Evolutionary conservation across 2,329 filamentous ascomycete species (phyloP).

Genomic region (Elsinoe arachidis): DNA sequence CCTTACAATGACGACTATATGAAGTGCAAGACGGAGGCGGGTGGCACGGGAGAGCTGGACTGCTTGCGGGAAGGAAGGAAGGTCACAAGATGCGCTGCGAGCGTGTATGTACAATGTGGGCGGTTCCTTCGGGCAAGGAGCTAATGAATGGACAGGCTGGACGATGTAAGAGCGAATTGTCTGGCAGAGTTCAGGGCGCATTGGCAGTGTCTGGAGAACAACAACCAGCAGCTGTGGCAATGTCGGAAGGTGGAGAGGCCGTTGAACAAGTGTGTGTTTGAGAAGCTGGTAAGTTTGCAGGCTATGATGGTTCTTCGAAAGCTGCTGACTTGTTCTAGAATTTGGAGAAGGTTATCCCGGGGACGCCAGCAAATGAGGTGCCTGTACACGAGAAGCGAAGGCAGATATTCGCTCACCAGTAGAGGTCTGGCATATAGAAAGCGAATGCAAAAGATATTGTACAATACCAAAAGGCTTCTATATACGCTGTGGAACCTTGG

Average conservation of each 20-base stretch:
- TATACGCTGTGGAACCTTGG: background rate
- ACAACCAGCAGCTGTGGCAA: constrained; percentile 97
- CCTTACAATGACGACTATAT: constrained; percentile 98
- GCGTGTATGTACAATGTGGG: constrained; percentile 61
- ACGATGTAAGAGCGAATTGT: constrained; percentile 94
- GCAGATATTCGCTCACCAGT: constrained; percentile 33
- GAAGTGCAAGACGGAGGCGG: constrained; percentile 96
- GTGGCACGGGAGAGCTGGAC: constrained; percentile 82
- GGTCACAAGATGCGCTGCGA: constrained; percentile 91
- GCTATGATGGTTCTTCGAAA: background rate
- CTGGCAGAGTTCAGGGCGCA: constrained; percentile 83
- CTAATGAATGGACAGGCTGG: constrained; percentile 51
- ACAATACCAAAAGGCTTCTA: background rate
- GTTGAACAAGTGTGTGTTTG: constrained; percentile 90
- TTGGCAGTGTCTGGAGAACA: constrained; percentile 92
- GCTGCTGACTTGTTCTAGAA: constrained; percentile 27
- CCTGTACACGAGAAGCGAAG: constrained; percentile 41
- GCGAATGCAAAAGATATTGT: constrained; percentile 9
- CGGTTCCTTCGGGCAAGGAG: background rate
- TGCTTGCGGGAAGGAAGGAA: constrained; percentile 94
- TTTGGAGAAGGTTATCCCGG: constrained; percentile 45
- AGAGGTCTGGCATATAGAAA: background rate
- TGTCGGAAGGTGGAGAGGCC: constrained; percentile 81
- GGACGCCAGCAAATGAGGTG: constrained; percentile 39
- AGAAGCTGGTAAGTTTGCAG: constrained; percentile 65